Evolutionary conservation across 2,329 filamentous ascomycete species (phyloP), one percentile per base, ranked within the genome.

Genomic region (Fusarium foetens): DNA sequence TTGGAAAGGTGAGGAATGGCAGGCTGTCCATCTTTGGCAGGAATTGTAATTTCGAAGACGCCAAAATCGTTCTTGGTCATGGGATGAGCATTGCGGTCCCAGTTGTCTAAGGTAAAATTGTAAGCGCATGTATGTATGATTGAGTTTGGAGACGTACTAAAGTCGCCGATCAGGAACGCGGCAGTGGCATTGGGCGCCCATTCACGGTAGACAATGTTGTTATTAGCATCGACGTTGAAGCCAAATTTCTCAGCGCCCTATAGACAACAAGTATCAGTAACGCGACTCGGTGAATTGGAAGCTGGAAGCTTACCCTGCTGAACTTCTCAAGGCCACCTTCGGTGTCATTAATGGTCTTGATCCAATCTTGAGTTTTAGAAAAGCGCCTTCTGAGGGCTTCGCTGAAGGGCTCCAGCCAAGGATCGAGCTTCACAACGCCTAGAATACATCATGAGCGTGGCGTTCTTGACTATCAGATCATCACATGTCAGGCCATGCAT

Each of bases 261-360:
- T 14, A 25, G 11, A 41, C 21, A 51, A 41, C 45, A 31, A 12
- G 14, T 10, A 35, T 73, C 19, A 75, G 68, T 42, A 53, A 60
- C 23, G 48, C 31, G 46, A 27, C 25, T 27, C n/a, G n/a, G n/a
- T 29, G 25, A 27, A 43, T 27, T 19, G 33, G 14, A 52, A 53
- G 27, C 38, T 39, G 38, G 21, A 41, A 46, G n/a, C 86, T 68
- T 81, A 93, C 94, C 83, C 88, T 93, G 77, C 93, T 95, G 84
- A 98, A 99, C 81, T 95, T 94, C 68, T 97, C 94, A 46, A 99
- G 80, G 21, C 96, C 94, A 54, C 96, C 96, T 82, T 99, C 96
- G 2, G 88, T 90, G 39, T 94, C 88, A 71, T 97, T 86, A 79
- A 99, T 93, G 33, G 85, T 91, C 80, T 93, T 90, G 78, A 98